A percentile compares a stretch with the other conserved stretches of the same genome.
phyloP scores from a whole-genome alignment of 192 early-diverging fungal genomes.

The Rhizoclosmatium sp. region DNA sequence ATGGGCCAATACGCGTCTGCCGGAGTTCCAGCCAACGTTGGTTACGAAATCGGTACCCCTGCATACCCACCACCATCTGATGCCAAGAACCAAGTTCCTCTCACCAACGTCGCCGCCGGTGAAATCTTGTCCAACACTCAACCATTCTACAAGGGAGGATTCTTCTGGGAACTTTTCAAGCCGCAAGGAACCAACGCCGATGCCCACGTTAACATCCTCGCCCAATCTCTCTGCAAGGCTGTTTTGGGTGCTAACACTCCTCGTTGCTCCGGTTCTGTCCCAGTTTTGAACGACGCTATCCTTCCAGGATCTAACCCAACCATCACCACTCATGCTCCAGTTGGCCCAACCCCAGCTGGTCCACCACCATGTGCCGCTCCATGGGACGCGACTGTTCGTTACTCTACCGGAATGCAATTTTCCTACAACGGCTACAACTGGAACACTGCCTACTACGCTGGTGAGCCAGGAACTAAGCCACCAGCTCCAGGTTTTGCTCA shows the following conservation, averaged over 20 bases:
- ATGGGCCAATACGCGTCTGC: constrained; percentile 10
- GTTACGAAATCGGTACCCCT: constrained; percentile 31
- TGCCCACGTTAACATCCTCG: not conserved
- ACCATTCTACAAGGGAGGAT: constrained; percentile 30
- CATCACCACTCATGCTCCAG: not conserved
- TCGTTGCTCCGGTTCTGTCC: constrained; percentile 27
- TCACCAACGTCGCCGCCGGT: constrained; percentile 9
- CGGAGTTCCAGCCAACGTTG: constrained; percentile 18
- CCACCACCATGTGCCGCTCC: constrained; percentile 9
- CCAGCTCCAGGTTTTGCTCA: not conserved
- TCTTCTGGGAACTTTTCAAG: constrained; percentile 29
- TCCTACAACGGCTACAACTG: constrained; percentile 18
- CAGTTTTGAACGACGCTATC: constrained; percentile 4
- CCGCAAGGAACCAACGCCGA: constrained; percentile 6
- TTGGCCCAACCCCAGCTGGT: constrained; percentile 8
- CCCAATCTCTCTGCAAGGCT: constrained; percentile 19
- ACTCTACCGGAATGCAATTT: not conserved
- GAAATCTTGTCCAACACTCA: constrained; percentile 18
- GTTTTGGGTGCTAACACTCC: constrained; percentile 27
- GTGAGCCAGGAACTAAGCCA: not conserved
- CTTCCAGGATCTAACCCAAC: constrained; percentile 6
- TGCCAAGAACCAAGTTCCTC: constrained; percentile 7
- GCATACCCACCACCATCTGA: constrained; percentile 9
- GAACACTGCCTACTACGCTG: not conserved
- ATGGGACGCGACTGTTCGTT: not conserved